These are phyloP conservation scores for Cornus kousa DNA, from an alignment of 148 eudicot genomes.

Conservation along the genomic window DNA sequence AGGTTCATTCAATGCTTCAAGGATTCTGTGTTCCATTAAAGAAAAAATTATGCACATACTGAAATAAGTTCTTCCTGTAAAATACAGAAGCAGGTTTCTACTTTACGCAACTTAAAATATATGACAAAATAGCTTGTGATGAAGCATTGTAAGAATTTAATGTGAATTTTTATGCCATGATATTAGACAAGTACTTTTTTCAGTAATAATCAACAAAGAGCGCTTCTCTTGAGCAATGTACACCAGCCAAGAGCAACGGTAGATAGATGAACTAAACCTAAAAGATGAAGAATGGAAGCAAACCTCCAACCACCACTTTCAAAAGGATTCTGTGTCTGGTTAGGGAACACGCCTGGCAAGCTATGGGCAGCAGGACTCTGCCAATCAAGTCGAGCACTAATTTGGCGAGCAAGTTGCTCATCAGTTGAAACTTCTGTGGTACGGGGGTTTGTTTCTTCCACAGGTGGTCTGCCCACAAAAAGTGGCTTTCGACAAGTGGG, in stretches of 20 bases:
- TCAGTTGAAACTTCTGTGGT: constrained; percentile 57
- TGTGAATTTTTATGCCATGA: not conserved
- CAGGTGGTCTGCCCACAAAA: constrained; percentile 66
- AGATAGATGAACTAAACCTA: not conserved
- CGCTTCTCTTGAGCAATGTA: not conserved
- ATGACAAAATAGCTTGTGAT: not conserved
- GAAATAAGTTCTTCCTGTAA: not conserved
- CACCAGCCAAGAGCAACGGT: not conserved
- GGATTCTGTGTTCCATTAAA: not conserved
- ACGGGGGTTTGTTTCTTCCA: constrained; percentile 37
- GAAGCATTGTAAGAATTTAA: not conserved
- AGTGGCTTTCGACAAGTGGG: constrained; percentile 99
- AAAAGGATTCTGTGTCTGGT: constrained; percentile 50
- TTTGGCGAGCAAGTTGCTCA: constrained; percentile 87
- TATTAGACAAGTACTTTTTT: not conserved
- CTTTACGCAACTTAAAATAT: not conserved
- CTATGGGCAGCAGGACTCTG: constrained; percentile 48
- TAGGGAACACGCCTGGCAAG: constrained; percentile 48
- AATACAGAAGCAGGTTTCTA: not conserved
- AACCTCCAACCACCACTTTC: constrained; percentile 83
- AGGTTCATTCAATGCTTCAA: not conserved
- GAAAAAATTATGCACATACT: not conserved
- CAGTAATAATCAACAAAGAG: constrained; percentile 5
- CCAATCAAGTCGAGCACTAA: constrained; percentile 64
- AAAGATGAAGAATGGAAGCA: constrained; percentile 5